Percentiles rank a stretch among this genome's conserved stretches.
Evolutionary conservation across 768 basidiomycete genomes (phyloP).

Genomic region (Pholiota microspora): DNA sequence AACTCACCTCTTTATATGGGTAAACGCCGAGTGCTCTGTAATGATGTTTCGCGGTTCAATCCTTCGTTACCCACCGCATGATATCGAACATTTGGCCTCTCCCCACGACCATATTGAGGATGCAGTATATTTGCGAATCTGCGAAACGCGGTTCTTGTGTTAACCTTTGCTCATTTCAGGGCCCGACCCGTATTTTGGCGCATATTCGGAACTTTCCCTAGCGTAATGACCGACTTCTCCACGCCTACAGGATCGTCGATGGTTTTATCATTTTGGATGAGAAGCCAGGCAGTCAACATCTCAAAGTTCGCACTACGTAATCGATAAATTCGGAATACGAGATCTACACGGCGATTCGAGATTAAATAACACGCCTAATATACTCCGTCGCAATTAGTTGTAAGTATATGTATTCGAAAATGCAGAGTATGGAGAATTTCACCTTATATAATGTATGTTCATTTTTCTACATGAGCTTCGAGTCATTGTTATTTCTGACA

Average conservation of each 20-base stretch:
- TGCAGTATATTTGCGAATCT: slow-evolving; percentile 5
- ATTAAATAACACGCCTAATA: slow-evolving; percentile 14
- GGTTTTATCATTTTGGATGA: slow-evolving; percentile 3
- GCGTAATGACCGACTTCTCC: slow-evolving; percentile 5
- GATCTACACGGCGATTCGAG: slow-evolving; percentile 14
- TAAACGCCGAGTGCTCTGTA: slow-evolving; percentile 9
- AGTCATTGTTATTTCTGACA: no score
- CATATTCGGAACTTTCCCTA: slow-evolving; percentile 13
- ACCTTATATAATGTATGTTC: background rate
- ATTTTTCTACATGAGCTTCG: background rate
- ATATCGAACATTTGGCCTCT: slow-evolving; percentile 11
- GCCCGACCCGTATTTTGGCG: slow-evolving; percentile 8
- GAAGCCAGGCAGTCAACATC: slow-evolving; percentile 5
- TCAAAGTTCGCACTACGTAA: slow-evolving; percentile 11
- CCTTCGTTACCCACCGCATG: slow-evolving; percentile 19
- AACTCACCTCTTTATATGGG: slow-evolving; percentile 23
- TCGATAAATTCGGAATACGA: background rate
- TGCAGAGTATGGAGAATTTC: background rate
- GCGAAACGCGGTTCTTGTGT: slow-evolving; percentile 10
- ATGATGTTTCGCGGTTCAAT: slow-evolving; percentile 9
- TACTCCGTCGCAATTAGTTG: background rate
- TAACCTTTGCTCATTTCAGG: slow-evolving; percentile 11
- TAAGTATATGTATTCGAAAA: background rate
- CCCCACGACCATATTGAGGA: slow-evolving; percentile 15
- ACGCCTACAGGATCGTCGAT: slow-evolving; percentile 11